phyloP scores from a whole-genome alignment of 495 filamentous ascomycete genomes.

The Penicillium pulvis region DNA sequence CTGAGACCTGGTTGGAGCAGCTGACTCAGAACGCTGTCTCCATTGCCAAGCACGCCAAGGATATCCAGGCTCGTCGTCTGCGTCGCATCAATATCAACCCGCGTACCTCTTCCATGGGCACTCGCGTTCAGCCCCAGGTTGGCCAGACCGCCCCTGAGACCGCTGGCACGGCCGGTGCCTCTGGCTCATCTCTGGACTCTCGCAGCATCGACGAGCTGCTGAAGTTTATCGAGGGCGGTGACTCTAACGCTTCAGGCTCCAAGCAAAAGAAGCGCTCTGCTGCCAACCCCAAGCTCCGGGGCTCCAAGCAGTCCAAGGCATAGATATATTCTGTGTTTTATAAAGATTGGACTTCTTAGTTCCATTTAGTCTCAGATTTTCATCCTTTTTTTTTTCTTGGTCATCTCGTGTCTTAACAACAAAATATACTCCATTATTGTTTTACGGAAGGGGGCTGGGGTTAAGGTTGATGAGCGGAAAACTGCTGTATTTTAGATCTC shows the following conservation, averaged over 20 bases:
- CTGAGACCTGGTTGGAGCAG: slow-evolving; percentile 92
- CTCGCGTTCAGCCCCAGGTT: slow-evolving; percentile 53
- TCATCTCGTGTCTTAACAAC: slow-evolving; percentile 38
- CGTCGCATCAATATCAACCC: slow-evolving; percentile 60
- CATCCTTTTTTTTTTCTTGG: slow-evolving; percentile 24
- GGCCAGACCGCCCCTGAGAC: slow-evolving; percentile 55
- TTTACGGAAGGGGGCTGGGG: slow-evolving; percentile 26
- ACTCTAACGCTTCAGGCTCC: slow-evolving; percentile 55
- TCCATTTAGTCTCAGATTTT: slow-evolving; percentile 7
- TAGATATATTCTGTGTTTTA: slow-evolving; percentile 12
- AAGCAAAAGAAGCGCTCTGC: slow-evolving; percentile 67
- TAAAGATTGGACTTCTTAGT: not conserved
- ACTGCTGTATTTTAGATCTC: slow-evolving; percentile 40
- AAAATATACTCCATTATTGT: slow-evolving; percentile 32
- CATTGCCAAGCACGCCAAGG: slow-evolving; percentile 89
- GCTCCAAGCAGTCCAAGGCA: slow-evolving; percentile 48
- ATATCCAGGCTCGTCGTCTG: slow-evolving; percentile 69
- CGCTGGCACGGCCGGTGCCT: slow-evolving; percentile 35
- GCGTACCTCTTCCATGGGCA: slow-evolving; percentile 53
- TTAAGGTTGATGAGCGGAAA: slow-evolving; percentile 40
- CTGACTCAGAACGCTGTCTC: slow-evolving; percentile 92
- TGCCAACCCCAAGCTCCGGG: slow-evolving; percentile 70
- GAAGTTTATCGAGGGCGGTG: slow-evolving; percentile 80
- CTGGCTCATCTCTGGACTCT: slow-evolving; percentile 57
- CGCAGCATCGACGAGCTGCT: slow-evolving; percentile 84